Evolutionary conservation across 257 asterid species (phyloP), one percentile per base, ranked within the genome.

Genomic region (Anisodus acutangulus): DNA sequence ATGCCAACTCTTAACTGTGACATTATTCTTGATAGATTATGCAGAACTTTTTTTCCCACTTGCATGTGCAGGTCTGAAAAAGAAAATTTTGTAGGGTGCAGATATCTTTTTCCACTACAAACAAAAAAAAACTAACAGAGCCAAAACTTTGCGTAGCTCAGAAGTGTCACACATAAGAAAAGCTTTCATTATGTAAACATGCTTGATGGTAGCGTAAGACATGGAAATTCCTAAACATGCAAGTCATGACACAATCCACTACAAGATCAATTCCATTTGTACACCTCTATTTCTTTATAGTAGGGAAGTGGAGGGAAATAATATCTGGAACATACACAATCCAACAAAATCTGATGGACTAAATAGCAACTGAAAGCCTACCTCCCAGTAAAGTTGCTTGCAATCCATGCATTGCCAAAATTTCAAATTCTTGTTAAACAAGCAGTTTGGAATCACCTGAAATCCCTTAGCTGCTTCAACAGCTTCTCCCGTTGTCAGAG

Each of bases 381-480:
- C 97, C 98, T 93, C 99, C 99, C 98, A 96, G 89, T 94, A 96
- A 78, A 96, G 94, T 85, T 93, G 99, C 89, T 91, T 90, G 90
- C 98, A 96, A 86, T 94, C 97, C 92, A 82, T 93, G 90, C 98
- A 94, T 89, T 93, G 96, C 98, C 99, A 96, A 83, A 96, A 94
- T 90, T 93, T 94, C 53, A 94, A 74, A 85, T 94, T 93, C 88
- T 88, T 92, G 86, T 96, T 86, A 83, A 96, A 94, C 90, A 94
- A 88, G 86, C 99, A 96, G 67, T 91, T 92, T 55, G 99, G 99
- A 86, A 94, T 94, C 85, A 92, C 96, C 91, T 96, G 98, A 87
- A 94, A 96, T 86, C 98, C 98, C 88, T 96, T 93, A 12, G 97
- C 94, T 41, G 98, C 98, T 90, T 91, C 97, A 68, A 93, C 89